A percentile compares a stretch with the other conserved stretches of the same genome.
These are phyloP conservation scores for Myxozyma melibiosi DNA, from an alignment of 805 yeast genomes.

Conservation along the genomic window DNA sequence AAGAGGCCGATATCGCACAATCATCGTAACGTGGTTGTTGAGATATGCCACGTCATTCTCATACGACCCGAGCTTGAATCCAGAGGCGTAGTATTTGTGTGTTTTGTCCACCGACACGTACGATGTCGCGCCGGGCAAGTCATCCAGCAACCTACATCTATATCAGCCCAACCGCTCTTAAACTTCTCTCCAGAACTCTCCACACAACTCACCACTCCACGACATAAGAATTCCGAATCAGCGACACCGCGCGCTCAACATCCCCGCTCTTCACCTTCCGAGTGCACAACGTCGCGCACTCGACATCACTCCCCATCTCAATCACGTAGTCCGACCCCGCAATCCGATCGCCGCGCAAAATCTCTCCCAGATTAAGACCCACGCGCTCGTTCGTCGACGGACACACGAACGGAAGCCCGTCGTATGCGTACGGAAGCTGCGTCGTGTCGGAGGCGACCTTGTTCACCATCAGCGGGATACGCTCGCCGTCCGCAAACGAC, in stretches of 20 bases:
- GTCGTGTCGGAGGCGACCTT: constrained; percentile 78
- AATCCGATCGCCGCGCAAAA: constrained; percentile 77
- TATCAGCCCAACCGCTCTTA: background rate
- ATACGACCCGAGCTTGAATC: constrained; percentile 80
- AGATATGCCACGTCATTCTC: constrained; percentile 59
- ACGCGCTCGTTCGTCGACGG: constrained; percentile 58
- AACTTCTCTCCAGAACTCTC: background rate
- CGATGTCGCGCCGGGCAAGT: constrained; percentile 85
- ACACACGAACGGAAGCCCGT: constrained; percentile 79
- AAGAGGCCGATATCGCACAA: constrained; percentile 64
- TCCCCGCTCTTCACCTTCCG: constrained; percentile 57
- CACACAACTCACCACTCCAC: constrained; percentile 62
- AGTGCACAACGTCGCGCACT: constrained; percentile 70
- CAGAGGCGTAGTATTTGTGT: constrained; percentile 77
- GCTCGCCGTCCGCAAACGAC: constrained; percentile 54
- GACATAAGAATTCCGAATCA: constrained; percentile 70
- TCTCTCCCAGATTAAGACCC: constrained; percentile 72
- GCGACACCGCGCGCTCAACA: constrained; percentile 55
- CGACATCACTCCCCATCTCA: constrained; percentile 61
- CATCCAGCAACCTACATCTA: constrained; percentile 55
- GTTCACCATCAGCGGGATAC: constrained; percentile 70
- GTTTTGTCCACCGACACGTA: constrained; percentile 60
- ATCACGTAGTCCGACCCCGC: constrained; percentile 75
- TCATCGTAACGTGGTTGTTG: constrained; percentile 80
- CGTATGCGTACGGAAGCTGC: constrained; percentile 74